phyloP scores from a whole-genome alignment of 805 yeast species.

The Geotrichum ghanense region DNA sequence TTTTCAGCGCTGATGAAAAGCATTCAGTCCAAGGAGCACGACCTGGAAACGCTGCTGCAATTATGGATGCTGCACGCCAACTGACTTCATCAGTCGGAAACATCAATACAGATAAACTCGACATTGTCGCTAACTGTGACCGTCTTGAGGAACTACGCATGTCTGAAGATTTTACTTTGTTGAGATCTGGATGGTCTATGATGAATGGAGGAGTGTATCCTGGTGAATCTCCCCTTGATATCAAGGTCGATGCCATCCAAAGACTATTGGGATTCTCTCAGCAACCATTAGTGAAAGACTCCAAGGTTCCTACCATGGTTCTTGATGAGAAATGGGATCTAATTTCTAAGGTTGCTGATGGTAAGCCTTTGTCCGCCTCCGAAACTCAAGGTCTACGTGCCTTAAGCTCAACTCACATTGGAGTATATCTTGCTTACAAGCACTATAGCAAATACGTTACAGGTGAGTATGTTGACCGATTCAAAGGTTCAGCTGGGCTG shows the following conservation, averaged over 20 bases:
- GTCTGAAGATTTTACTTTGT: slow-evolving; percentile 21
- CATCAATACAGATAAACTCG: neutral
- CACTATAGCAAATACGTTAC: neutral
- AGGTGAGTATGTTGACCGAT: neutral
- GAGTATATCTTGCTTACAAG: neutral
- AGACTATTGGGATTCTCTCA: neutral
- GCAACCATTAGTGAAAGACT: neutral
- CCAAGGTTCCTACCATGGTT: neutral
- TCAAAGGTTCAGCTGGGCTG: slow-evolving; percentile 1
- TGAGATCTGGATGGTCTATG: slow-evolving; percentile 11
- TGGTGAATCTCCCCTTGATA: neutral
- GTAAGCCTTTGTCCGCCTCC: neutral
- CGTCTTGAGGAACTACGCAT: slow-evolving; percentile 24
- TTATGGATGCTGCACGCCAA: slow-evolving; percentile 24
- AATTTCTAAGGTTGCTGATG: neutral
- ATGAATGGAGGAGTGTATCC: neutral
- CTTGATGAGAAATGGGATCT: neutral
- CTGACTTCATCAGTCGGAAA: slow-evolving; percentile 12
- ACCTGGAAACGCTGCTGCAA: slow-evolving; percentile 18
- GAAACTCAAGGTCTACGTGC: neutral
- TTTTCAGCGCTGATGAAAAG: neutral
- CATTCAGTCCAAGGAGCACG: neutral
- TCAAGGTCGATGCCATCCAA: neutral
- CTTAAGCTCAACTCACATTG: neutral
- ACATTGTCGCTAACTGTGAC: slow-evolving; percentile 11